These are phyloP conservation scores for Dryas octopetala DNA, from an alignment of 306 rosid species.

Conservation along the genomic window DNA sequence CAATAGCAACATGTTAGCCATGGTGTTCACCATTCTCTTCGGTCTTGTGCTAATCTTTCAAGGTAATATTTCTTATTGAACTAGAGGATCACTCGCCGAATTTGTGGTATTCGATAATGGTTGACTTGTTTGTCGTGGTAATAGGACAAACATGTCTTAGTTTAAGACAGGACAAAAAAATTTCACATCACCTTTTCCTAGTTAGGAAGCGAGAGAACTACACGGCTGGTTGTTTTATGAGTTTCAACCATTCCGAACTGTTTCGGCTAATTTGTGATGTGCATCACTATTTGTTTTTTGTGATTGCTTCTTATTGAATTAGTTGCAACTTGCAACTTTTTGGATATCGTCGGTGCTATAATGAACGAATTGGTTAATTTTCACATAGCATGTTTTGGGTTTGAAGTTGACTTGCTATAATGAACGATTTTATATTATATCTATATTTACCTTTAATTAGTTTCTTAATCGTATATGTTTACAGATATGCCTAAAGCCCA, in stretches of 20 bases:
- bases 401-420: not conserved
- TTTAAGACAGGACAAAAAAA: not conserved
- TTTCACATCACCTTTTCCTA: not conserved
- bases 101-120: not conserved
- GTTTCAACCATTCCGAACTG: not conserved
- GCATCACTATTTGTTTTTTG: not conserved
- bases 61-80: conserved; percentile 46
- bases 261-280: not conserved
- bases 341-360: not conserved
- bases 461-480: not conserved
- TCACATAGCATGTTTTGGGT: not conserved
- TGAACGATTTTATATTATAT: not conserved
- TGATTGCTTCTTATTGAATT: not conserved
- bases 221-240: not conserved
- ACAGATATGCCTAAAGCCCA: not conserved
- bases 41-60: conserved; percentile 72
- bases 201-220: not conserved
- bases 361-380: not conserved
- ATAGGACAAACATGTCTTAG: not conserved
- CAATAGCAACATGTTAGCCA: conserved; percentile 56
- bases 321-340: not conserved
- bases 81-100: not conserved
- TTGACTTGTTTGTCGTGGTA: not conserved
- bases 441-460: not conserved
- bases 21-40: conserved; percentile 75